Evolutionary conservation across 2,329 filamentous ascomycete species (phyloP).

Genomic region (Byssochlamys sp.): DNA sequence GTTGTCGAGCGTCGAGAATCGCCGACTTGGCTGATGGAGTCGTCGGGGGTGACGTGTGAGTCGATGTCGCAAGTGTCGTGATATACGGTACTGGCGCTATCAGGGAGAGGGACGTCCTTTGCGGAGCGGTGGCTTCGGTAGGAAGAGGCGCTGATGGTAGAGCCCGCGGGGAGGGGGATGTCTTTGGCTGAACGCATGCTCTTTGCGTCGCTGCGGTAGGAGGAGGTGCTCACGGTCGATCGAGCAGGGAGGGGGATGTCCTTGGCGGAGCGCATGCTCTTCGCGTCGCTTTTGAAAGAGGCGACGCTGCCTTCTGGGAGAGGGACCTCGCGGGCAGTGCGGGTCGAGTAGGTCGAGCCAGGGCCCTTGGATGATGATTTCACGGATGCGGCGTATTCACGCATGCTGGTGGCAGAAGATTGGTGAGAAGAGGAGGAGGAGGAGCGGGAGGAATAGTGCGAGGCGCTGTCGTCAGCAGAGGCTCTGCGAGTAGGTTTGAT

Average conservation of each 20-base stretch:
- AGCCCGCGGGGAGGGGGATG: conserved; percentile 24
- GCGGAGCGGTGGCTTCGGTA: conserved; percentile 5
- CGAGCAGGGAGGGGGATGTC: conserved; percentile 24
- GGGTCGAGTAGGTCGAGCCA: conserved; percentile 22
- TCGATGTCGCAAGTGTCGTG: conserved; percentile 22
- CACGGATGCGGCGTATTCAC: conserved; percentile 1
- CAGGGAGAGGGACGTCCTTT: conserved; percentile 20
- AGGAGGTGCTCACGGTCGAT: conserved; percentile 17
- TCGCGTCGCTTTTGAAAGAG: conserved; percentile 15
- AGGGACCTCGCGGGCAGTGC: conserved; percentile 27
- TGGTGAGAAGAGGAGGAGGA: conserved; percentile 5
- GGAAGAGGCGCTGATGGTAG: conserved; percentile 14
- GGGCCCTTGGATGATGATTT: conserved; percentile 10
- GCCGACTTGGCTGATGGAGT: conserved; percentile 66
- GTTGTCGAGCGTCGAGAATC: conserved; percentile 13
- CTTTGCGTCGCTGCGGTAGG: conserved; percentile 15
- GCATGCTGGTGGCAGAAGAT: not conserved
- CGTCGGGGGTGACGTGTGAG: conserved; percentile 62
- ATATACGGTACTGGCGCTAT: conserved; percentile 19
- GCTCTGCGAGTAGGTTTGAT: conserved; percentile 21
- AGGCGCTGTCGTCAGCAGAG: not conserved
- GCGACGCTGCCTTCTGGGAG: conserved; percentile 17
- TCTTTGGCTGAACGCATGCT: conserved; percentile 10
- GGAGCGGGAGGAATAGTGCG: conserved; percentile 7
- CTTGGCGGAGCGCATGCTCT: conserved; percentile 7